Base-by-base conservation (phyloP, 106 monocot genomes). In the Gastrodia elata region DNA sequence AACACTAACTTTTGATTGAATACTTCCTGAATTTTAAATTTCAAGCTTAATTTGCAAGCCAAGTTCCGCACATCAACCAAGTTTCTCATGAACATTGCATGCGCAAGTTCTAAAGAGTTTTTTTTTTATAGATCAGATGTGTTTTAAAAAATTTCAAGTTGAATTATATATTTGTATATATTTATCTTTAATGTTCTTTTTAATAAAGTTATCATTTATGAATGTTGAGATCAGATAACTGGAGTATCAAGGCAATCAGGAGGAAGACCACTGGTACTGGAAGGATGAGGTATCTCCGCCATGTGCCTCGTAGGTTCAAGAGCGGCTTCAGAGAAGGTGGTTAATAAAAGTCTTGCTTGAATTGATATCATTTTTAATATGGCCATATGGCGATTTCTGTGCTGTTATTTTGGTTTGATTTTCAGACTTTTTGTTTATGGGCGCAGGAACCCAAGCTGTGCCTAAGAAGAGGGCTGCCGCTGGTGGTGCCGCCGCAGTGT, bases 221-320 rank as follows among this genome's bases (percentile, higher is more conserved):
- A 61, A 61, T 61, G 0, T 30, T 61, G 61, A 61, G n/a, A 69
- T 69, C 42, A 84, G 83, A 80, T 68, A 84, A 84, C 58, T 84
- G 83, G 83, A 80, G 83, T 25, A 77, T 84, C 37, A 84, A 83
- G 28, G 79, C 80, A 7, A 84, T 77, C 26, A 57, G 76, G 40
- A 76, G 83, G 68, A 84, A 84, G 69, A 84, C 83, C 38, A 80
- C 80, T 1, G 83, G 83, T 42, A 84, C 83, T 0, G 80, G 77
- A 38, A 84, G 83, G 72, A 84, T 84, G 80, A 80, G 83, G 64
- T 84, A 84, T 39, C 83, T 84, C 13, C 80, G 80, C 69, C 80
- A 84, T 28, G 34, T 84, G 16, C 76, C 83, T 52, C 76, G 76
- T n/a, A 72, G 83, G 25, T 84, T 80, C 76, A 84, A 84, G 76